These are phyloP conservation scores for Camellia sinensis DNA, from an alignment of 148 eudicot species.

Conservation along the genomic window DNA sequence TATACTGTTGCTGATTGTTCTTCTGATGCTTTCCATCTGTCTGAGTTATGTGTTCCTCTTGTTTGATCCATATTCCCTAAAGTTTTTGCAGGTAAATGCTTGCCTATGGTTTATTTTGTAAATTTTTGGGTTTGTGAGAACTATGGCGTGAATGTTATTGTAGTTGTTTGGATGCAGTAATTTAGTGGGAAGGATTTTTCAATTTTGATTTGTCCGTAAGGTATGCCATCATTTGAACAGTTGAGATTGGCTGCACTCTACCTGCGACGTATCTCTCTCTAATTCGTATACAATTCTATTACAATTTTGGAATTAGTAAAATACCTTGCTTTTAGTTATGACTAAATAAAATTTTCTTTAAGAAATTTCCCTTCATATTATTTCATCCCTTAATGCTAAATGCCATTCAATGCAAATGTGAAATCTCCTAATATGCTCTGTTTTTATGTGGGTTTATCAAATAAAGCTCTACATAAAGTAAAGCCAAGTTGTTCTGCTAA, in stretches of 20 bases:
- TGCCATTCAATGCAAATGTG: background rate
- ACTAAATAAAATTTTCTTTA: background rate
- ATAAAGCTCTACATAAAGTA: too few relatives aligned
- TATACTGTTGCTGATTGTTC: background rate
- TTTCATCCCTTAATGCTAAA: constrained; percentile 4
- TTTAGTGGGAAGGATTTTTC: too few relatives aligned
- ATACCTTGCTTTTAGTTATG: background rate
- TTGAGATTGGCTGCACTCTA: background rate
- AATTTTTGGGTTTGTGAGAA: background rate
- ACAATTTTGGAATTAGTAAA: background rate
- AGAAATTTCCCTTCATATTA: background rate
- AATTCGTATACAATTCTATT: too few relatives aligned
- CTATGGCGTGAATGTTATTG: background rate
- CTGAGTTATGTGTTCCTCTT: background rate
- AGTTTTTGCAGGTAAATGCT: background rate
- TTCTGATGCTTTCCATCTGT: background rate
- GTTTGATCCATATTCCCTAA: constrained; percentile 3
- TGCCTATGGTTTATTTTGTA: background rate
- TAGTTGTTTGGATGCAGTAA: background rate
- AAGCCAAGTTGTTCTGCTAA: too few relatives aligned
- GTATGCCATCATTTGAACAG: background rate
- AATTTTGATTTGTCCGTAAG: background rate
- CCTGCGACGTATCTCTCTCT: background rate
- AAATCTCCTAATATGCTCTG: too few relatives aligned
- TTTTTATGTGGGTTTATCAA: too few relatives aligned